phyloP scores from a whole-genome alignment of 495 filamentous ascomycete species.

The Pseudoneurospora amorphoporcata region DNA sequence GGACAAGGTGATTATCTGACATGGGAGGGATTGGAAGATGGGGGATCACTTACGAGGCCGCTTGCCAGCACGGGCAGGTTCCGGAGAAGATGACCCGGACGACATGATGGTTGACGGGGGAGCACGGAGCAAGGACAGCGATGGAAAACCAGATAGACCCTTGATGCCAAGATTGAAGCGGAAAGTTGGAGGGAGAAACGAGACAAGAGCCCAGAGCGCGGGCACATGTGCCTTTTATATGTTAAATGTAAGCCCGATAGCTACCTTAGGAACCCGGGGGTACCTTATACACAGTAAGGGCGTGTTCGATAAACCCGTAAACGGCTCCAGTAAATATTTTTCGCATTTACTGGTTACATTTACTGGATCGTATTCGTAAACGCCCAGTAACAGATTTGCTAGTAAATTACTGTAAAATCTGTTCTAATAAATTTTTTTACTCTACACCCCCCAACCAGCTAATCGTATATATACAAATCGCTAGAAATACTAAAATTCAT shows the following conservation, averaged over 20 bases:
- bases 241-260: not conserved
- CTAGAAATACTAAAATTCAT: no score
- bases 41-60: not conserved
- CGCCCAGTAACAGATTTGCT: no score
- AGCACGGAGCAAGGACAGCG: not conserved
- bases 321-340: no score
- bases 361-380: no score
- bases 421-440: no score
- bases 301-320: no score
- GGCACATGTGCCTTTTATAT: not conserved
- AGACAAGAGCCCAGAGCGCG: not conserved
- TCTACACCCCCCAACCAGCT: no score
- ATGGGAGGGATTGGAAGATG: not conserved
- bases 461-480: no score
- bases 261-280: not conserved
- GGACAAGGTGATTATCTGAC: not conserved
- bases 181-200: not conserved
- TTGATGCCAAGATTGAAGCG: not conserved
- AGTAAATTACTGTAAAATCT: no score
- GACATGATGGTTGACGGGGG: not conserved
- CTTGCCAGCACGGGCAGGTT: not conserved
- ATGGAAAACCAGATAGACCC: not conserved
- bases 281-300: not conserved
- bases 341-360: no score
- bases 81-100: not conserved